phyloP scores from a whole-genome alignment of 345 rosid species.

The Gossypium sturtianum region DNA sequence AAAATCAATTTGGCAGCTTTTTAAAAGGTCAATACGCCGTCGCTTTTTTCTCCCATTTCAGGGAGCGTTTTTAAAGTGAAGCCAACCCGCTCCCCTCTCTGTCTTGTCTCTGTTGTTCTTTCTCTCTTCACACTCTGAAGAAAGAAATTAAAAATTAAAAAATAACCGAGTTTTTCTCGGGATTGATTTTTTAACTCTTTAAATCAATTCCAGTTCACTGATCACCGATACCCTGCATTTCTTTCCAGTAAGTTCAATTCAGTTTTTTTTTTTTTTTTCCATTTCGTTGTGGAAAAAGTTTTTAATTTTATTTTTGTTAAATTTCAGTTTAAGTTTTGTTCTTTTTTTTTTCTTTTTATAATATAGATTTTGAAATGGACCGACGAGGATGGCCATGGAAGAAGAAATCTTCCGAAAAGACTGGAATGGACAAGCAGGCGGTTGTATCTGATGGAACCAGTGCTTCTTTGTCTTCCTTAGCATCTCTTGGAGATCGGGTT shows the following conservation, averaged over 20 bases:
- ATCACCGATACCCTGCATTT: not conserved
- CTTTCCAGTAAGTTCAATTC: not conserved
- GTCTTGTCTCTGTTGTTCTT: not conserved
- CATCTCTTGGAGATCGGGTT: conserved; percentile 48
- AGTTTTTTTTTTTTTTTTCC: too few relatives aligned
- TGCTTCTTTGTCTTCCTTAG: conserved; percentile 40
- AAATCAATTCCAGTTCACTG: not conserved
- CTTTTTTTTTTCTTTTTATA: not conserved
- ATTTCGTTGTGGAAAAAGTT: not conserved
- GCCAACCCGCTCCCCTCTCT: conserved; percentile 8
- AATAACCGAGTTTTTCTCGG: not conserved
- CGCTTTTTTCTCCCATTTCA: not conserved
- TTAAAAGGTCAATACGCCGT: conserved; percentile 4
- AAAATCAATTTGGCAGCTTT: not conserved
- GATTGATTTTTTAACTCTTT: not conserved
- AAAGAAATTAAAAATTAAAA: not conserved
- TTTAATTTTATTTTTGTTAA: not conserved
- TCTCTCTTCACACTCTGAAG: not conserved
- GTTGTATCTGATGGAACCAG: conserved; percentile 28
- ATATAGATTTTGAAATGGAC: conserved; percentile 38
- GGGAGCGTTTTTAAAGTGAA: conserved; percentile 4
- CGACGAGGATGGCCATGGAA: conserved; percentile 88
- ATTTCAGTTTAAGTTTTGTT: not conserved
- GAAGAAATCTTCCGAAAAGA: conserved; percentile 61
- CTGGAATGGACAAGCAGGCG: not conserved